Evolutionary conservation across 345 rosid species (phyloP), one percentile per base, ranked within the genome.

Genomic region (Eucalyptus shirleyi): DNA sequence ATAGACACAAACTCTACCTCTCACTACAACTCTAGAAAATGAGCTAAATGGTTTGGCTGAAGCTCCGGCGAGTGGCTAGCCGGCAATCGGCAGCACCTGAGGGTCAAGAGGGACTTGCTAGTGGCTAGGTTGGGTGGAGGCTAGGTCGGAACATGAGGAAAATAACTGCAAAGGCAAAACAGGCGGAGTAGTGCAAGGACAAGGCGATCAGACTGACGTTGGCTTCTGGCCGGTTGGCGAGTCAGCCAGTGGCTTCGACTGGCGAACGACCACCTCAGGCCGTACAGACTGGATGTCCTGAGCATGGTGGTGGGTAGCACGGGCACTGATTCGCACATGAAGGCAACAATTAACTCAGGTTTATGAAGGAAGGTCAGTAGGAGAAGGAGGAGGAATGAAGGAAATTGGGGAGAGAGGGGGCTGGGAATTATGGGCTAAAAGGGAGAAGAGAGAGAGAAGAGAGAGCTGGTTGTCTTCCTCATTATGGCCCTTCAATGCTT

Each of bases 241-340:
- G 23, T 17, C 9, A 17, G 23, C 55, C 2, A 0, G 4, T 3
- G 3, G 21, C 4, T 51, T 18, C 8, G 4, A 51, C 9, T 0
- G 21, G 23, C 4, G 23, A 51, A 17, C 2, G 4, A 2, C 21
- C 21, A 0, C 21, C 55, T 51, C 2, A 17, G 1, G 19, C 1
- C 0, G 7, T 51, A 17, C 4, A 0, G 0, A 51, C 0, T 51
- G 9, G 55, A 51, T 51, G 21, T 51, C 23, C 0, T 6, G 4
- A 50, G 55, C 21, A 50, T 1, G 4, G 21, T 50, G 55, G 21
- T 50, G 55, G 21, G 55, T 50, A 0, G 55, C 21, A 50, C 0
- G 21, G 2, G 8, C 1, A 3, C 1, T 50, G 8, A 50, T 16
- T 50, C 8, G 7, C 53, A 50, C 19, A 0, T 2, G 50, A 50